Percentiles rank a stretch among this genome's conserved stretches.
phyloP scores from a whole-genome alignment of 2,329 filamentous ascomycete genomes.

The Sporothrix globosa region DNA sequence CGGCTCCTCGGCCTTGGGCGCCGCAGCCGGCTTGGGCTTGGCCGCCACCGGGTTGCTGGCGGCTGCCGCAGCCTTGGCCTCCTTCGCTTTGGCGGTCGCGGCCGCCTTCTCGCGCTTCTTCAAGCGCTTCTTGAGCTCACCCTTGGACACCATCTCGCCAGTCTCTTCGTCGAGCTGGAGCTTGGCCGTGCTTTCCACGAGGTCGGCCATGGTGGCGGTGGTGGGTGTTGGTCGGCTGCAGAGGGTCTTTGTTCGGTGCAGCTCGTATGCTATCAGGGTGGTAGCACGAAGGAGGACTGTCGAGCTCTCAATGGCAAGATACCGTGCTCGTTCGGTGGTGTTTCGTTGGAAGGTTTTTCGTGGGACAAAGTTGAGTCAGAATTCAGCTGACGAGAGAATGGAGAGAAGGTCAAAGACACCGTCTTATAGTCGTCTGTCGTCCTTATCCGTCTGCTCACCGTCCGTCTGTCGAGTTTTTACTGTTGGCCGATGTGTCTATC shows the following conservation, averaged over 20 bases:
- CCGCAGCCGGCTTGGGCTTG: conserved; percentile 38
- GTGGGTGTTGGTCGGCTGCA: too few relatives aligned
- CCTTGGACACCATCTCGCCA: conserved; percentile 67
- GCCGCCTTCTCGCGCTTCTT: conserved; percentile 63
- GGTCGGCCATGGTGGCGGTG: conserved; percentile 50
- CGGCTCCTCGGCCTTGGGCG: conserved; percentile 50
- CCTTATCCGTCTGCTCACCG: neutral
- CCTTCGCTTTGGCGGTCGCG: conserved; percentile 50
- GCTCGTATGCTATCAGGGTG: neutral
- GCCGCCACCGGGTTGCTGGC: conserved; percentile 39
- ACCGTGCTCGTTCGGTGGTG: neutral
- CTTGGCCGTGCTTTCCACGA: conserved; percentile 57
- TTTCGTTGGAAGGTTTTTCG: neutral
- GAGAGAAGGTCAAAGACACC: too few relatives aligned
- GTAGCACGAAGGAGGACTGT: neutral
- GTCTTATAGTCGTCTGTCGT: neutral
- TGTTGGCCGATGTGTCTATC: neutral
- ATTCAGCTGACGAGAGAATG: neutral
- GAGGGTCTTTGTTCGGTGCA: neutral
- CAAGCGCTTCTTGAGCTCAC: conserved; percentile 62
- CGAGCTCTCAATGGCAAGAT: neutral
- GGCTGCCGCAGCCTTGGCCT: conserved; percentile 38
- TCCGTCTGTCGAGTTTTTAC: neutral
- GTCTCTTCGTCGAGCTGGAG: conserved; percentile 65
- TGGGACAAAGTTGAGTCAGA: too few relatives aligned